These are phyloP conservation scores for Eimeria praecox DNA, from an alignment of 169 alveolate genomes.

Conservation along the genomic window DNA sequence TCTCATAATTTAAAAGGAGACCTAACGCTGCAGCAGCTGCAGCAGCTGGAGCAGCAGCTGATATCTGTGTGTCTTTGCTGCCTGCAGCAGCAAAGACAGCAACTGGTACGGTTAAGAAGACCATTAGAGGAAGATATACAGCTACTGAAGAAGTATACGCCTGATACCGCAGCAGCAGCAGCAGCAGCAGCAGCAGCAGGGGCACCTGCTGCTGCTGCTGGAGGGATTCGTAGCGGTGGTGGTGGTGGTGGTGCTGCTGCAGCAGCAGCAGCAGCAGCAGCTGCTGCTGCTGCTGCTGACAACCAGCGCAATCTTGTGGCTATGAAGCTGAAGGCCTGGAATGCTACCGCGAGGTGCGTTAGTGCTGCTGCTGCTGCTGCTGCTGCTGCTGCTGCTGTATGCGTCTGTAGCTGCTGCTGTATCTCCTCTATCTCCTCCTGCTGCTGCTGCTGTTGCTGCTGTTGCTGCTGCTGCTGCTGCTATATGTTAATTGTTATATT, in stretches of 20 bases:
- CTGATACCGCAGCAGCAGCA: not conserved
- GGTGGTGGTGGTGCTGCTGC: no score
- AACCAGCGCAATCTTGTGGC: not conserved
- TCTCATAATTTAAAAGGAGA: not conserved
- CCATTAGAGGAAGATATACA: slow-evolving; percentile 4
- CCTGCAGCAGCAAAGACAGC: slow-evolving; percentile 24
- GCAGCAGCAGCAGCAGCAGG: not conserved
- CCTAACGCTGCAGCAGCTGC: slow-evolving; percentile 18
- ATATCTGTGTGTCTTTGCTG: not conserved
- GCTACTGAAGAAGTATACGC: slow-evolving; percentile 24
- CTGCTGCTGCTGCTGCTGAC: not conserved
- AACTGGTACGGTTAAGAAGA: not conserved
- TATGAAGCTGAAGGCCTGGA: slow-evolving; percentile 45
- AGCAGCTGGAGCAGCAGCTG: slow-evolving; percentile 47
- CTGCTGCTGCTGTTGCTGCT: not conserved
- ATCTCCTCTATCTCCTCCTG: not conserved
- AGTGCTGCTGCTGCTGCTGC: not conserved
- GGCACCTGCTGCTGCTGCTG: not conserved
- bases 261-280: not conserved
- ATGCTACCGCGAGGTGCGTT: slow-evolving; percentile 44
- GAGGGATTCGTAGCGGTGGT: no score
- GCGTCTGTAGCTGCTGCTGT: not conserved
- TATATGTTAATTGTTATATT: not conserved
- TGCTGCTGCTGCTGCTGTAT: slow-evolving; percentile 4
- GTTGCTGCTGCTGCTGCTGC: not conserved